phyloP scores from a whole-genome alignment of 129 eudicot species.

The Cynara cardunculus region DNA sequence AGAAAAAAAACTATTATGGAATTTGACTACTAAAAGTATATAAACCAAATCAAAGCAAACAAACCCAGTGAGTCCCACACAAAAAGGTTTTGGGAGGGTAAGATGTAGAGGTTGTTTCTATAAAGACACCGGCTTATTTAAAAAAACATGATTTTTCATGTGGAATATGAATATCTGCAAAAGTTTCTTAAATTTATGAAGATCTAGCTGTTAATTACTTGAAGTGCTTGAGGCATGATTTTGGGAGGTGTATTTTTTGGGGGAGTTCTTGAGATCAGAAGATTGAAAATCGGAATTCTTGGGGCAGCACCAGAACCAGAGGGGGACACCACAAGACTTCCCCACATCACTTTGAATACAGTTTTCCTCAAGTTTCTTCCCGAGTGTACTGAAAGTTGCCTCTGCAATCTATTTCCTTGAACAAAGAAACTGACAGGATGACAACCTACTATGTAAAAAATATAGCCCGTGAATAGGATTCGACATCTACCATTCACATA shows the following conservation, averaged over 20 bases:
- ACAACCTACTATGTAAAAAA: neutral
- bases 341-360: neutral
- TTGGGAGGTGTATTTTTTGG: neutral
- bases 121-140: too few relatives aligned
- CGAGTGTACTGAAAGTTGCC: neutral
- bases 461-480: neutral
- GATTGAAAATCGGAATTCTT: neutral
- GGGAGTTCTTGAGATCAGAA: neutral
- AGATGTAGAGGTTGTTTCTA: too few relatives aligned
- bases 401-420: neutral
- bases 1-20: too few relatives aligned
- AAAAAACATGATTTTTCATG: too few relatives aligned
- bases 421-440: neutral
- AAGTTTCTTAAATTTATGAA: conserved; percentile 67
- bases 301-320: neutral
- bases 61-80: too few relatives aligned
- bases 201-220: conserved; percentile 50
- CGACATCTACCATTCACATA: neutral
- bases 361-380: neutral
- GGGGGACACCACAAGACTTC: neutral
- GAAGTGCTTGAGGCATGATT: neutral
- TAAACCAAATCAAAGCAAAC: too few relatives aligned
- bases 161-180: neutral
- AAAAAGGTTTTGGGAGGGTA: too few relatives aligned
- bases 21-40: too few relatives aligned